Conservation (phyloP, 257 asterid genomes). For the Primulina eburnea region DNA sequence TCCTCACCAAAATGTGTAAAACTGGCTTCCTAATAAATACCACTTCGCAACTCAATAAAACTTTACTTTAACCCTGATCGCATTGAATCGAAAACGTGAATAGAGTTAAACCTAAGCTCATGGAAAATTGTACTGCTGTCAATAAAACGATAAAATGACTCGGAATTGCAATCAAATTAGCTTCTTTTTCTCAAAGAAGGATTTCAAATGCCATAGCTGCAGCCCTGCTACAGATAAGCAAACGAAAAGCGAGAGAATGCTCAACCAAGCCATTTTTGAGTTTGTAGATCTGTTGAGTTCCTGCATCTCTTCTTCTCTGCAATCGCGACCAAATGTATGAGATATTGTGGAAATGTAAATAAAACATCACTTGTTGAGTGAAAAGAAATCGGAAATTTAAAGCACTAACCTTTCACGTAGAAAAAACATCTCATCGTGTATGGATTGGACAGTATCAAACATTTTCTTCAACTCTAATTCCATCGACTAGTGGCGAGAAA, state of each 20-base stretch:
- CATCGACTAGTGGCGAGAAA: slow-evolving; percentile 54
- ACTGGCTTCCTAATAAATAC: neutral
- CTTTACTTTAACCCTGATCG: neutral
- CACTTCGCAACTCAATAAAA: neutral
- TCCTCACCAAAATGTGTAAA: neutral
- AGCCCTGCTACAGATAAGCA: slow-evolving; percentile 65
- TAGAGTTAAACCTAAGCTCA: neutral
- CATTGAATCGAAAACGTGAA: neutral
- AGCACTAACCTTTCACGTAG: slow-evolving; percentile 77
- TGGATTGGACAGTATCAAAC: slow-evolving; percentile 74
- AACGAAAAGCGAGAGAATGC: slow-evolving; percentile 53
- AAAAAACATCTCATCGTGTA: slow-evolving; percentile 84
- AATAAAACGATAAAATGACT: slow-evolving; percentile 6
- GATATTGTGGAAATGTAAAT: neutral
- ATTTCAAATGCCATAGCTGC: slow-evolving; percentile 80
- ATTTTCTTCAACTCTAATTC: slow-evolving; percentile 88
- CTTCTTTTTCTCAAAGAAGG: slow-evolving; percentile 86
- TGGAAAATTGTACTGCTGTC: slow-evolving; percentile 17
- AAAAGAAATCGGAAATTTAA: neutral
- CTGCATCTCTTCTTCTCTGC: slow-evolving; percentile 88
- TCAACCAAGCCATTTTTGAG: slow-evolving; percentile 71
- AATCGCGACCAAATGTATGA: neutral
- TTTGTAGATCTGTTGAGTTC: slow-evolving; percentile 60
- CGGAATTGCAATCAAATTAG: slow-evolving; percentile 42
- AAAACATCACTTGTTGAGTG: neutral